A percentile compares a stretch with the other conserved stretches of the same genome.
Conservation (phyloP, 768 basidiomycete genomes). For the Thelephora ganbajun region DNA sequence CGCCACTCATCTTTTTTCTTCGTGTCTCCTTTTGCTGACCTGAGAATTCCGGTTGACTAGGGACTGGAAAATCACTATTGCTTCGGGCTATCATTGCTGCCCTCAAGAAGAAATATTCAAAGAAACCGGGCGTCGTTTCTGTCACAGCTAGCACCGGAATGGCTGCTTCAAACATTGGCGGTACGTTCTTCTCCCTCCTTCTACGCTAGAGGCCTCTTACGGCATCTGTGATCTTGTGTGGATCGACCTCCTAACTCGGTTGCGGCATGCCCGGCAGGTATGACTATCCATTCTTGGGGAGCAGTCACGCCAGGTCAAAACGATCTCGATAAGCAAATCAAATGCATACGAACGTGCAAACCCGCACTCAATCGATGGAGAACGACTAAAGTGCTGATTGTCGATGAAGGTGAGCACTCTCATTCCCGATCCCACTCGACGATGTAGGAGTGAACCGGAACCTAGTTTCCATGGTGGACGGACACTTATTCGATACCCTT, state of each 20-base stretch:
- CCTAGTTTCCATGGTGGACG: slow-evolving; percentile 62
- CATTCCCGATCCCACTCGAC: no score
- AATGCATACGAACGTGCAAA: slow-evolving; percentile 36
- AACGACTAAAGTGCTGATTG: slow-evolving; percentile 40
- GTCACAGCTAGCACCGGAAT: slow-evolving; percentile 50
- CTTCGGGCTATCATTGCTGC: slow-evolving; percentile 41
- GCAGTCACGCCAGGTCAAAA: slow-evolving; percentile 41
- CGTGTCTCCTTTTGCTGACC: background rate
- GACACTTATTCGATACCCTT: slow-evolving; percentile 44
- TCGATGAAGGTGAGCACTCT: slow-evolving; percentile 42
- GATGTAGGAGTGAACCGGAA: background rate
- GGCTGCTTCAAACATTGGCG: slow-evolving; percentile 61
- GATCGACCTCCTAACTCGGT: background rate
- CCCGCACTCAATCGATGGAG: slow-evolving; percentile 45
- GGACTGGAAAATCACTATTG: slow-evolving; percentile 52
- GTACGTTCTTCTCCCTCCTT: slow-evolving; percentile 12
- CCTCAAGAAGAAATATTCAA: slow-evolving; percentile 32
- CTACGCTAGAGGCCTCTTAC: no score
- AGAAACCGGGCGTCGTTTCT: slow-evolving; percentile 30
- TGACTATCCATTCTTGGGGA: slow-evolving; percentile 48
- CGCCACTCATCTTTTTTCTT: no score
- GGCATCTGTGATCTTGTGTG: background rate
- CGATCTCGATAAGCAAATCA: slow-evolving; percentile 30
- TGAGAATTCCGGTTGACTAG: slow-evolving; percentile 16
- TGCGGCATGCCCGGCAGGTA: slow-evolving; percentile 23